A percentile compares a stretch with the other conserved stretches of the same genome.
These are phyloP conservation scores for Cladophialophora yegresii DNA, from an alignment of 2,329 filamentous ascomycete species.

Conservation along the genomic window DNA sequence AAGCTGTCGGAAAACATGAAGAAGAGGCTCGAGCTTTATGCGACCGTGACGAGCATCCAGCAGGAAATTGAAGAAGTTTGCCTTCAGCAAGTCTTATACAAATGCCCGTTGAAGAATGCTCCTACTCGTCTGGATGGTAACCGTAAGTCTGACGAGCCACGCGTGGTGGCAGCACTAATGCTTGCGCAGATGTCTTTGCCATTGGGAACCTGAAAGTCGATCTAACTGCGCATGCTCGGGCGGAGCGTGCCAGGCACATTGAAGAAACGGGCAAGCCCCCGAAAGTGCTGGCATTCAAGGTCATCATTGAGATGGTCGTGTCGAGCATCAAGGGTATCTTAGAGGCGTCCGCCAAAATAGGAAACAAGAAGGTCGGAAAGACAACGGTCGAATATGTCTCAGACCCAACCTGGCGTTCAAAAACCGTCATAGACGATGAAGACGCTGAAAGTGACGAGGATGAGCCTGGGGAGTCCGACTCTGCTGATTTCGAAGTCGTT, in stretches of 20 bases:
- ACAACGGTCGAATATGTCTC: slow-evolving; percentile 3
- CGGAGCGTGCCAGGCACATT: neutral
- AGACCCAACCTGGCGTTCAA: slow-evolving; percentile 1
- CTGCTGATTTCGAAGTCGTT: neutral
- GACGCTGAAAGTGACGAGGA: neutral
- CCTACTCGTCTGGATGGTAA: neutral
- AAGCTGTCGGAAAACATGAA: slow-evolving; percentile 6
- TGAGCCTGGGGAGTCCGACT: neutral
- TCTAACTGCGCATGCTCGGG: neutral
- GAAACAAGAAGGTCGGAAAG: neutral
- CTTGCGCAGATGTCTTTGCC: neutral
- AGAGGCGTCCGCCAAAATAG: slow-evolving; percentile 4
- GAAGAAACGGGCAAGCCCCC: neutral
- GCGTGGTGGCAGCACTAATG: neutral
- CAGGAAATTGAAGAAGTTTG: neutral
- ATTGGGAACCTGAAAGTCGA: slow-evolving; percentile 5
- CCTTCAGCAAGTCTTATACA: neutral
- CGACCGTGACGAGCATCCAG: slow-evolving; percentile 2
- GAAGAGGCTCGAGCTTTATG: slow-evolving; percentile 4
- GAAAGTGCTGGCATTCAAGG: neutral
- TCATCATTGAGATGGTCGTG: slow-evolving; percentile 1
- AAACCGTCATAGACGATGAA: neutral
- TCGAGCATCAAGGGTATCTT: slow-evolving; percentile 12
- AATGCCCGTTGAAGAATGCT: neutral
- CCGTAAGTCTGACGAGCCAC: neutral